These are phyloP conservation scores for Dalbergia cochinchinensis DNA, from an alignment of 306 rosid species.

Conservation along the genomic window DNA sequence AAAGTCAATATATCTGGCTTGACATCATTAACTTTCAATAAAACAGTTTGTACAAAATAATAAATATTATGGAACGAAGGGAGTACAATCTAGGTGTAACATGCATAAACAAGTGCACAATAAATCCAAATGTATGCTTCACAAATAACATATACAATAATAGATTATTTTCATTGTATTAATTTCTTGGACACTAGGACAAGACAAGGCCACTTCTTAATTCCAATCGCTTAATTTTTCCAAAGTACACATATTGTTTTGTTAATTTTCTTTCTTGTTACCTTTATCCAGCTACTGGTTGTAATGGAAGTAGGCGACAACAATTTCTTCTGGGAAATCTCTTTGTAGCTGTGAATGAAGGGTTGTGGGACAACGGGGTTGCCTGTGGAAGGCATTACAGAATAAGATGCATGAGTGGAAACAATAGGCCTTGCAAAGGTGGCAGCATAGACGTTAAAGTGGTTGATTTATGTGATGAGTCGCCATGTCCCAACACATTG, in stretches of 20 bases:
- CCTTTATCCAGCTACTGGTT: constrained; percentile 59
- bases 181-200: too few relatives aligned
- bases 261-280: neutral
- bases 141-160: neutral
- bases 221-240: neutral
- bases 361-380: constrained; percentile 82
- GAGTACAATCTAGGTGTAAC: too few relatives aligned
- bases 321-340: constrained; percentile 64
- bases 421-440: constrained; percentile 67
- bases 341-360: constrained; percentile 71
- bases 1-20: too few relatives aligned
- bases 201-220: neutral
- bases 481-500: constrained; percentile 61
- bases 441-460: constrained; percentile 66
- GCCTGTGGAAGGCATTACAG: constrained; percentile 81
- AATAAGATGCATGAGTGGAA: constrained; percentile 73
- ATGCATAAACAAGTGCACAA: too few relatives aligned
- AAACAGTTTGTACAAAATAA: too few relatives aligned
- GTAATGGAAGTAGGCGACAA: constrained; percentile 50
- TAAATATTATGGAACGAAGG: too few relatives aligned
- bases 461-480: constrained; percentile 60
- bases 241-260: neutral
- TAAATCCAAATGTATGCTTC: too few relatives aligned
- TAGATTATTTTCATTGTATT: neutral
- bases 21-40: too few relatives aligned